A percentile compares a stretch with the other conserved stretches of the same genome.
phyloP scores from a whole-genome alignment of 2,329 filamentous ascomycete genomes.

The Pseudopithomyces maydicus region DNA sequence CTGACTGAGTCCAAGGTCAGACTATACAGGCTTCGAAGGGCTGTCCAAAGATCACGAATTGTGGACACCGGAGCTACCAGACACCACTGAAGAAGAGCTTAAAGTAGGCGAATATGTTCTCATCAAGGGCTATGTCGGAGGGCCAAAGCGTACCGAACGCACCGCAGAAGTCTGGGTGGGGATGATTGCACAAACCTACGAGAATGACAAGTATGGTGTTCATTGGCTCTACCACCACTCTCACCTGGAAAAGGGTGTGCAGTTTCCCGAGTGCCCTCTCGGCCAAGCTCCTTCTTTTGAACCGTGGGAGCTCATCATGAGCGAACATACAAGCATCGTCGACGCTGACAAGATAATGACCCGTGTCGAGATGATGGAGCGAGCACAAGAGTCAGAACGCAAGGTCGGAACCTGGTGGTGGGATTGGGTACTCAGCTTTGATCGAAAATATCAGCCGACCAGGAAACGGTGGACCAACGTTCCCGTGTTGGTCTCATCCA shows the following conservation, averaged over 20 bases:
- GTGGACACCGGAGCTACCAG: background rate
- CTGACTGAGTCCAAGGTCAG: background rate
- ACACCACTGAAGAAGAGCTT: background rate
- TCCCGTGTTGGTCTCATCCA: background rate
- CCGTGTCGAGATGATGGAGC: background rate
- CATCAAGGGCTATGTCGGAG: background rate
- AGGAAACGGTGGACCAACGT: background rate
- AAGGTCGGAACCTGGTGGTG: background rate
- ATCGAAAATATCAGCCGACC: background rate
- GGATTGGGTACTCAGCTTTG: background rate
- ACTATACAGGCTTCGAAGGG: background rate
- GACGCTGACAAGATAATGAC: background rate
- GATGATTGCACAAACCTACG: background rate
- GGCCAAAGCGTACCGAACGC: no score
- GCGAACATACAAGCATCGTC: background rate
- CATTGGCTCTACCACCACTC: background rate
- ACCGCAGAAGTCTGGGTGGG: background rate
- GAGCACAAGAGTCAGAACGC: background rate
- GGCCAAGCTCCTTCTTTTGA: background rate
- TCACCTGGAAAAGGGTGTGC: background rate
- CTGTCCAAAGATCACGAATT: background rate
- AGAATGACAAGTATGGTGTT: background rate
- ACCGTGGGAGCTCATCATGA: background rate
- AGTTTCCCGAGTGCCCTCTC: background rate
- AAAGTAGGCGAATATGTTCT: background rate